These are phyloP conservation scores for Neurospora sp. DNA, from an alignment of 495 filamentous ascomycete species.

Conservation along the genomic window DNA sequence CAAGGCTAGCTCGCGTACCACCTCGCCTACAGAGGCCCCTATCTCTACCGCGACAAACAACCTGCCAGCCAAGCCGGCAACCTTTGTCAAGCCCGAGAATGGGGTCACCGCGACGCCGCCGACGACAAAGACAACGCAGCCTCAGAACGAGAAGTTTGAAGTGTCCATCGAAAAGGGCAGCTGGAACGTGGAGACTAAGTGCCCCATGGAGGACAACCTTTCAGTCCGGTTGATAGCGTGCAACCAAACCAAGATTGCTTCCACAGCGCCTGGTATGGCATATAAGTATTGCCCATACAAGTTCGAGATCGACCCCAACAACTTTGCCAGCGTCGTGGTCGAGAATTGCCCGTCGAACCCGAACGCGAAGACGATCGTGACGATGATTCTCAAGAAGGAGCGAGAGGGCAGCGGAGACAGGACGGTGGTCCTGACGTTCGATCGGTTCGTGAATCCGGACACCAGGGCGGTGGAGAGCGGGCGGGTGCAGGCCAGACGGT, in stretches of 20 bases:
- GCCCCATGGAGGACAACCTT: neutral
- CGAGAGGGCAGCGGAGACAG: conserved; percentile 3
- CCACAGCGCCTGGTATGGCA: neutral
- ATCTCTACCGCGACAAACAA: neutral
- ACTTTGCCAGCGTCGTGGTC: conserved; percentile 8
- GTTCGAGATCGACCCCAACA: conserved; percentile 15
- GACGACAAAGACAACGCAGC: neutral
- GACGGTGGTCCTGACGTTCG: neutral
- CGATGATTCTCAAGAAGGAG: neutral
- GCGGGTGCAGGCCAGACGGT: conserved; percentile 22
- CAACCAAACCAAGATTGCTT: conserved; percentile 1
- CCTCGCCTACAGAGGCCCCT: conserved; percentile 3
- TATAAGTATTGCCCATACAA: neutral
- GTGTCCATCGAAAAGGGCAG: neutral
- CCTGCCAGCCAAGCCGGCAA: neutral
- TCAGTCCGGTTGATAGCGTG: conserved; percentile 10
- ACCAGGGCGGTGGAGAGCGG: conserved; percentile 14
- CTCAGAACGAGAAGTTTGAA: neutral
- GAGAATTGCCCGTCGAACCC: neutral
- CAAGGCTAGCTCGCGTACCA: conserved; percentile 3
- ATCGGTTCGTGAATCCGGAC: neutral
- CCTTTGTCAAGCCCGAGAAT: neutral
- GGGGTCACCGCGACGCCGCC: neutral
- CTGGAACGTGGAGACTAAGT: neutral
- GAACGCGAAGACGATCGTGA: conserved; percentile 1